These are phyloP conservation scores for Fomitopsis betulina DNA, from an alignment of 1,284 basidiomycete genomes.

Conservation along the genomic window DNA sequence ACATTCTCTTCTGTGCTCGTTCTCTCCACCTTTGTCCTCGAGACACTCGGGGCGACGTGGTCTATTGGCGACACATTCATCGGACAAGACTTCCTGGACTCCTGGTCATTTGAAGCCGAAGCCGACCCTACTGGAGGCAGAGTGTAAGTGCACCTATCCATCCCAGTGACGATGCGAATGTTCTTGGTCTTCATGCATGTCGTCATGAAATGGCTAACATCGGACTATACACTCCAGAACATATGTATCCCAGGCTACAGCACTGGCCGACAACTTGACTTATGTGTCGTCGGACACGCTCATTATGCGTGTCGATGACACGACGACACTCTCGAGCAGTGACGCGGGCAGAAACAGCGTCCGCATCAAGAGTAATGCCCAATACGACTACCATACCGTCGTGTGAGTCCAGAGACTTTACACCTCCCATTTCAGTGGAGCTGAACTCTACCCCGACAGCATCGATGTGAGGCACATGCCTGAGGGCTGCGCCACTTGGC, in stretches of 20 bases:
- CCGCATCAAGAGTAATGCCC: conserved; percentile 45
- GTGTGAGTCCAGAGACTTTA: conserved; percentile 38
- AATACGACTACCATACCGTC: conserved; percentile 50
- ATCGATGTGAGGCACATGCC: conserved; percentile 56
- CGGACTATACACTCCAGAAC: conserved; percentile 20
- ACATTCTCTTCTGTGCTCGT: conserved; percentile 15
- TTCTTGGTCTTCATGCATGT: neutral
- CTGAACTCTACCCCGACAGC: conserved; percentile 7
- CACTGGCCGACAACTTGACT: conserved; percentile 28
- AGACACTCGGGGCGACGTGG: conserved; percentile 33
- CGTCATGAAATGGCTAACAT: neutral
- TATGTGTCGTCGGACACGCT: conserved; percentile 27
- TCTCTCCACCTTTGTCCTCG: conserved; percentile 16
- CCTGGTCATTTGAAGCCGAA: conserved; percentile 47
- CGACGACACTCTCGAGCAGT: conserved; percentile 36
- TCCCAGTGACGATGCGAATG: too few relatives aligned
- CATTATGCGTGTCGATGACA: conserved; percentile 48
- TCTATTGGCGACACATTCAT: conserved; percentile 38
- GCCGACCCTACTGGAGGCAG: conserved; percentile 58
- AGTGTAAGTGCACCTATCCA: conserved; percentile 39
- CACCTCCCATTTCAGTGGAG: neutral
- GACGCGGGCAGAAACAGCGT: conserved; percentile 60
- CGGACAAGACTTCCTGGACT: conserved; percentile 45
- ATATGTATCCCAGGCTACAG: conserved; percentile 31
- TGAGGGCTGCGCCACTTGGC: conserved; percentile 65